phyloP scores from a whole-genome alignment of 768 basidiomycete genomes.

The Suillus discolor region DNA sequence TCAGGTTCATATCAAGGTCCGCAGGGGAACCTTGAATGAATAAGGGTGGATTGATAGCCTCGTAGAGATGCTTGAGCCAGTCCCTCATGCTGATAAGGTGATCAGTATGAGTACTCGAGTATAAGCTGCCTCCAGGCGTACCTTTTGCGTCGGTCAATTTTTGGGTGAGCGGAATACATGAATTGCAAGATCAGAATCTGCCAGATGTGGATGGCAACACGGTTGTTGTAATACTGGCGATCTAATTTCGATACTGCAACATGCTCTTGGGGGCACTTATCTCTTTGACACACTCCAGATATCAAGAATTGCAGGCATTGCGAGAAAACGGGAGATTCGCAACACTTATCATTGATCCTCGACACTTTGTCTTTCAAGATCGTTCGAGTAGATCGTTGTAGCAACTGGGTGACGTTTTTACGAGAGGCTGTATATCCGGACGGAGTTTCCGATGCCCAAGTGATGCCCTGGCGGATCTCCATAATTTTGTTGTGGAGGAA shows the following conservation, averaged over 20 bases:
- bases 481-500: not conserved
- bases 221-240: constrained; percentile 40
- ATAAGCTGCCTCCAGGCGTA: constrained; percentile 1
- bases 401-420: constrained; percentile 21
- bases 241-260: constrained; percentile 25
- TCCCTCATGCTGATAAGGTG: constrained; percentile 13
- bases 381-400: constrained; percentile 27
- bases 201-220: constrained; percentile 47
- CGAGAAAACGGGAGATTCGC: constrained; percentile 32
- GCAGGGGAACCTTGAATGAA: constrained; percentile 47
- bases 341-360: constrained; percentile 36
- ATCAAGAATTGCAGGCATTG: constrained; percentile 41
- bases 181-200: constrained; percentile 51
- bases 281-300: constrained; percentile 34
- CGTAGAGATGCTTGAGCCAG: constrained; percentile 51
- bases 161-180: constrained; percentile 21
- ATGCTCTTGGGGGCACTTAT: constrained; percentile 42
- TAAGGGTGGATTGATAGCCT: constrained; percentile 49
- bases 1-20: constrained; percentile 34
- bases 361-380: constrained; percentile 32
- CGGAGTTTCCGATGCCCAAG: not conserved
- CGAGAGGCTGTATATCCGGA: constrained; percentile 16
- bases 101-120: not conserved
- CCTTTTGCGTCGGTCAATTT: constrained; percentile 6
- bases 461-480: not conserved